These are phyloP conservation scores for Grosmannia serpens DNA, from an alignment of 2,329 filamentous ascomycete genomes.

Conservation along the genomic window DNA sequence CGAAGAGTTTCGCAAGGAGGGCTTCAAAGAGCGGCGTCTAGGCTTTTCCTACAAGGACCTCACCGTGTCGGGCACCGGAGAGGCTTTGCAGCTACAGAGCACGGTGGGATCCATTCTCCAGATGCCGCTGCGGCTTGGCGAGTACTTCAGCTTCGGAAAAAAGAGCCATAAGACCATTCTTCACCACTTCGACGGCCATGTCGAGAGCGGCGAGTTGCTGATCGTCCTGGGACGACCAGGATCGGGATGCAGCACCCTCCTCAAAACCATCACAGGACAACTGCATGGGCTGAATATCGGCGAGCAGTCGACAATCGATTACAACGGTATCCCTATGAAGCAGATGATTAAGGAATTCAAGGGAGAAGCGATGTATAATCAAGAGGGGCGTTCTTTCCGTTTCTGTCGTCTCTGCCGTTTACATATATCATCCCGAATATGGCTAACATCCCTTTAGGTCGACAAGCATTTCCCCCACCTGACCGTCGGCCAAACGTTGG, in stretches of 20 bases:
- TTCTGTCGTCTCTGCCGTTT: background rate
- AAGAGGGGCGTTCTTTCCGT: conserved; percentile 33
- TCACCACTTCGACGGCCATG: conserved; percentile 45
- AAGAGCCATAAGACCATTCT: conserved; percentile 47
- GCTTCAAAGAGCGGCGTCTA: conserved; percentile 34
- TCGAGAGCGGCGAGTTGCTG: conserved; percentile 43
- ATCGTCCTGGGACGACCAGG: conserved; percentile 46
- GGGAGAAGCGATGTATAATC: conserved; percentile 61
- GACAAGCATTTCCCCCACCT: conserved; percentile 57
- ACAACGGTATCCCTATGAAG: conserved; percentile 44
- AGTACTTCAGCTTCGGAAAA: conserved; percentile 36
- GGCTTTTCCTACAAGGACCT: conserved; percentile 57
- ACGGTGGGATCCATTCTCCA: conserved; percentile 50
- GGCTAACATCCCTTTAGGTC: conserved; percentile 17
- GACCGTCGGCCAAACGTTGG: conserved; percentile 54
- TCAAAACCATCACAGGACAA: conserved; percentile 49
- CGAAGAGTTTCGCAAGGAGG: conserved; percentile 37
- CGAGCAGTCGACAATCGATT: conserved; percentile 41
- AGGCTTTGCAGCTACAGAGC: conserved; percentile 58
- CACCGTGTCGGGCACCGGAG: conserved; percentile 56
- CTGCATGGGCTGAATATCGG: conserved; percentile 44
- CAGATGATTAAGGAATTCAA: conserved; percentile 49
- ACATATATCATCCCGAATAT: too few species aligned
- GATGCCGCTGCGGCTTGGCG: conserved; percentile 27
- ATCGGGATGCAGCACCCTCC: conserved; percentile 43